Percentiles rank a stretch among this genome's conserved stretches.
phyloP scores from a whole-genome alignment of 495 filamentous ascomycete genomes.

The Aspergillus campestris region DNA sequence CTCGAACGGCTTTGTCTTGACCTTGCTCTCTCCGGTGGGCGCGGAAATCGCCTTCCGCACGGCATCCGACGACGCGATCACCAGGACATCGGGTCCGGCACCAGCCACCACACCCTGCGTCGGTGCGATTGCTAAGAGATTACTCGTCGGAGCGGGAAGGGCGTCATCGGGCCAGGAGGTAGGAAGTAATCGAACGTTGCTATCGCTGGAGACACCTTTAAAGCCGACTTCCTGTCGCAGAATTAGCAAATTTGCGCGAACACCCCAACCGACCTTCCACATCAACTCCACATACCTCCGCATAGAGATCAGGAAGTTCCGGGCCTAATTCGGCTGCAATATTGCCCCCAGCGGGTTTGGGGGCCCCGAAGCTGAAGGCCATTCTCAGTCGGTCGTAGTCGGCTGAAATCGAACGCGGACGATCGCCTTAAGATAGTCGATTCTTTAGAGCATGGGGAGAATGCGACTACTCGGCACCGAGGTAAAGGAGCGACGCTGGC shows the following conservation, averaged over 20 bases:
- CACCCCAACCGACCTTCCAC: neutral
- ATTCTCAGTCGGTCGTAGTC: slow-evolving; percentile 45
- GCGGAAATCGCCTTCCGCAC: slow-evolving; percentile 67
- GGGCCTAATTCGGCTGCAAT: slow-evolving; percentile 28
- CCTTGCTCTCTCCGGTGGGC: slow-evolving; percentile 45
- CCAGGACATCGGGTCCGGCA: slow-evolving; percentile 69
- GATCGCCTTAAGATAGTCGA: slow-evolving; percentile 27
- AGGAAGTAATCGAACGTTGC: slow-evolving; percentile 70
- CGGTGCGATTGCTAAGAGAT: slow-evolving; percentile 79
- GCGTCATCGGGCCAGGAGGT: slow-evolving; percentile 65
- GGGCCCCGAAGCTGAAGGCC: slow-evolving; percentile 54
- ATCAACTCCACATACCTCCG: slow-evolving; percentile 32
- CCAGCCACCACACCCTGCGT: slow-evolving; percentile 77
- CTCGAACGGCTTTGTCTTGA: slow-evolving; percentile 59
- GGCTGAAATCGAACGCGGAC: slow-evolving; percentile 30
- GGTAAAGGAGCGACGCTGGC: slow-evolving; percentile 37
- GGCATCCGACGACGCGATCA: slow-evolving; percentile 67
- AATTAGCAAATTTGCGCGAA: neutral
- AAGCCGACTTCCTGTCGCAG: slow-evolving; percentile 67
- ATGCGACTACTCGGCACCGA: slow-evolving; percentile 19
- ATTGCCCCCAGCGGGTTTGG: slow-evolving; percentile 23
- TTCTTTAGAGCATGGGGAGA: slow-evolving; percentile 33
- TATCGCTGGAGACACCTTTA: slow-evolving; percentile 66
- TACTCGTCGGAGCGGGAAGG: slow-evolving; percentile 69
- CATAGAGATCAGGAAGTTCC: slow-evolving; percentile 39